Evolutionary conservation across 805 yeast species (phyloP).

Genomic region (Debaryomyces tyrocola): DNA sequence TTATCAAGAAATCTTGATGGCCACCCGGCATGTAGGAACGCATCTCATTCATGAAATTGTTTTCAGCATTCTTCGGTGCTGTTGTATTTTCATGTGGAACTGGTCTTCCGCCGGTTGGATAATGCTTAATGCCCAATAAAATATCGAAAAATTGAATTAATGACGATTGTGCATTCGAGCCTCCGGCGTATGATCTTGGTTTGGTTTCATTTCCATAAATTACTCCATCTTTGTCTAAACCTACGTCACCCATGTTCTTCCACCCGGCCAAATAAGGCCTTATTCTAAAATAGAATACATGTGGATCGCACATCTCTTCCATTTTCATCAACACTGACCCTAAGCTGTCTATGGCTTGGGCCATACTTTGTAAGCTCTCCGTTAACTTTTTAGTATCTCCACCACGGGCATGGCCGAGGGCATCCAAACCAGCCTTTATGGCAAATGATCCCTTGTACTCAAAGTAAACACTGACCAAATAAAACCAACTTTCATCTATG

Average conservation of each 20-base stretch:
- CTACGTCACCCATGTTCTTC: constrained; percentile 87
- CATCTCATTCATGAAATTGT: constrained; percentile 77
- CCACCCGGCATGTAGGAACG: constrained; percentile 85
- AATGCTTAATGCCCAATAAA: constrained; percentile 72
- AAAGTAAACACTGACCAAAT: constrained; percentile 81
- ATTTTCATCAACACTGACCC: constrained; percentile 73
- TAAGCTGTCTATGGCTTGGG: constrained; percentile 71
- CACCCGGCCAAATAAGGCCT: constrained; percentile 94
- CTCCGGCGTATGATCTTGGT: constrained; percentile 72
- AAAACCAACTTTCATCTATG: constrained; percentile 92
- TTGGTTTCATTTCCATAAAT: constrained; percentile 64
- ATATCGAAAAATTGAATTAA: constrained; percentile 85
- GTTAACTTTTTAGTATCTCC: constrained; percentile 44
- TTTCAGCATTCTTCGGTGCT: constrained; percentile 14
- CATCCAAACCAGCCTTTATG: constrained; percentile 64
- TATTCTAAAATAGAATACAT: constrained; percentile 79
- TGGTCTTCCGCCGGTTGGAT: constrained; percentile 66
- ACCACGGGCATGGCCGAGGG: constrained; percentile 55
- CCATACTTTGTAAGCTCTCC: constrained; percentile 57
- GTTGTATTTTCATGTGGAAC: constrained; percentile 9
- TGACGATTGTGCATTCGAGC: constrained; percentile 92
- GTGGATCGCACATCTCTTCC: constrained; percentile 96
- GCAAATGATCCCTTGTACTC: constrained; percentile 80
- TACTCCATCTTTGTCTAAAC: constrained; percentile 69
- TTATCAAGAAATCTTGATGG: constrained; percentile 72